Conservation (phyloP, 306 rosid genomes). For the Corylus heterophylla region DNA sequence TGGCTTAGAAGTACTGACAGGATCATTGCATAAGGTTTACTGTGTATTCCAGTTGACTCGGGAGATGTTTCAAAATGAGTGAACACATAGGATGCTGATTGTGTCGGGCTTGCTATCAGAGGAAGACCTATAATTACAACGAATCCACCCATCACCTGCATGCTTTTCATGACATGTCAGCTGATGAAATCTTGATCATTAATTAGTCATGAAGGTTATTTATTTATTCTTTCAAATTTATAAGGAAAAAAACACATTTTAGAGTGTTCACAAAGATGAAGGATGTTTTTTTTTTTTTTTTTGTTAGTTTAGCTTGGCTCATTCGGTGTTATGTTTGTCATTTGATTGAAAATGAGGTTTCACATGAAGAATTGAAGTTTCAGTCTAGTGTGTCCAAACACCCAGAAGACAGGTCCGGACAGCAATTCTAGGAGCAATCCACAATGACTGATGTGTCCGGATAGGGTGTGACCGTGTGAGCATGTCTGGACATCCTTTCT, state of each 20-base stretch:
- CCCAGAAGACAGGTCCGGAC: too few species aligned
- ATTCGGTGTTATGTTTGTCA: not conserved
- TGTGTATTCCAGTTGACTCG: slow-evolving; percentile 5
- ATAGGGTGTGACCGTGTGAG: too few species aligned
- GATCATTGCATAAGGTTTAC: not conserved
- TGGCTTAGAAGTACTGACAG: slow-evolving; percentile 3
- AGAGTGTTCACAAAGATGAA: not conserved
- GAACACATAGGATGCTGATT: slow-evolving; percentile 7
- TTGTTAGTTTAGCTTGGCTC: too few species aligned
- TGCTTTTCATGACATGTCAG: not conserved
- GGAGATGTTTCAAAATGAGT: slow-evolving; percentile 11
- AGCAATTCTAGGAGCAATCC: too few species aligned
- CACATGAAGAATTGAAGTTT: too few species aligned
- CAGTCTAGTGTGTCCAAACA: too few species aligned
- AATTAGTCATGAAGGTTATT: too few species aligned
- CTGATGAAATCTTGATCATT: too few species aligned
- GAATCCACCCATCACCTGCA: slow-evolving; percentile 5
- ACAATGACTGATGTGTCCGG: too few species aligned
- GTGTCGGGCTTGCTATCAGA: slow-evolving; percentile 1
- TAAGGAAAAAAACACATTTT: too few species aligned
- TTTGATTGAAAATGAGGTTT: not conserved
- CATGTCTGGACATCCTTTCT: too few species aligned
- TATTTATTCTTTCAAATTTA: too few species aligned
- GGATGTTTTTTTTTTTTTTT: not conserved
- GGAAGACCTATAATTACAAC: slow-evolving; percentile 1